phyloP scores from a whole-genome alignment of 495 filamentous ascomycete genomes.

The Penicillium samsonianum region DNA sequence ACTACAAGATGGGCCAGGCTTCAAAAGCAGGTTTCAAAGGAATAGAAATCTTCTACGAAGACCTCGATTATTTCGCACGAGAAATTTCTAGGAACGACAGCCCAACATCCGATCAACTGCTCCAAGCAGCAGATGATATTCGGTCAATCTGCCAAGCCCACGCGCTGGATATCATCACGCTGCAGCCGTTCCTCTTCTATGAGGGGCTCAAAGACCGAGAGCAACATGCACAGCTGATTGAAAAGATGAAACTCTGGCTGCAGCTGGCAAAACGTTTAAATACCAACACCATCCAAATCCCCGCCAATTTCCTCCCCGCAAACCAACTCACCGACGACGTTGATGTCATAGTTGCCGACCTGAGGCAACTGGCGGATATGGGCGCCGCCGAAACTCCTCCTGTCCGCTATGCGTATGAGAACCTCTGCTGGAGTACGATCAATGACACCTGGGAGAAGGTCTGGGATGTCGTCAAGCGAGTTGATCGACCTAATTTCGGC shows the following conservation, averaged over 20 bases:
- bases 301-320: conserved; percentile 61
- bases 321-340: conserved; percentile 54
- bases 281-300: conserved; percentile 67
- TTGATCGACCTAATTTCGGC: conserved; percentile 69
- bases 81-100: conserved; percentile 13
- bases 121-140: conserved; percentile 52
- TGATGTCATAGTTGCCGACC: conserved; percentile 60
- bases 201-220: conserved; percentile 63
- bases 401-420: conserved; percentile 68
- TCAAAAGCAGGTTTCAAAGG: conserved; percentile 60
- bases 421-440: conserved; percentile 65
- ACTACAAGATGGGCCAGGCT: conserved; percentile 61
- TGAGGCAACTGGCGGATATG: conserved; percentile 50
- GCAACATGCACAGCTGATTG: conserved; percentile 53
- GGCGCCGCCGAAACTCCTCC: conserved; percentile 38
- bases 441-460: conserved; percentile 64
- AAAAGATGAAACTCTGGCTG: conserved; percentile 65
- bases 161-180: conserved; percentile 45
- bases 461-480: conserved; percentile 63
- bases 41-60: conserved; percentile 75
- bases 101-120: conserved; percentile 41
- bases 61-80: conserved; percentile 58
- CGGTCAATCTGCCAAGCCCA: conserved; percentile 20
- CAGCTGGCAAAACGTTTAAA: conserved; percentile 56
- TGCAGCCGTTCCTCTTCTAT: conserved; percentile 74